Evolutionary conservation across 2,329 filamentous ascomycete genomes (phyloP).

Genomic region (Helicocarpus griseus): DNA sequence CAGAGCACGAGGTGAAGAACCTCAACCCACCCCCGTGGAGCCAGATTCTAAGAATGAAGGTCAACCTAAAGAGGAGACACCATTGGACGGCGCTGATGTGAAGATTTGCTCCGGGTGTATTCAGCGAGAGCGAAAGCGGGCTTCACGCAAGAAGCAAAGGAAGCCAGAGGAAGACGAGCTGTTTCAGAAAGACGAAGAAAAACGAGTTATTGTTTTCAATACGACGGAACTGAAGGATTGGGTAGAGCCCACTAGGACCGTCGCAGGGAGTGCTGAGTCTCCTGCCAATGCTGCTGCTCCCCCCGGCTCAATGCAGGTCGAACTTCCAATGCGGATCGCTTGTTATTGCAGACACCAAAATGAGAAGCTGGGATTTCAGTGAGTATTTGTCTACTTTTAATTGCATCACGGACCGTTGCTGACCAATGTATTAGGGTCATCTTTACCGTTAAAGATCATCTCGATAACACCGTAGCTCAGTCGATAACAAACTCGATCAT

Average conservation of each 20-base stretch:
- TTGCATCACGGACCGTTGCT: not conserved
- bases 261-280: conserved; percentile 36
- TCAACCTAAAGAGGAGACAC: conserved; percentile 58
- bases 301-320: conserved; percentile 62
- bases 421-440: conserved; percentile 53
- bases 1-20: conserved; percentile 40
- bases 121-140: conserved; percentile 79
- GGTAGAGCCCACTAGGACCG: conserved; percentile 52
- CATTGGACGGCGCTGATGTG: conserved; percentile 85
- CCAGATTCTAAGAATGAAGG: conserved; percentile 38
- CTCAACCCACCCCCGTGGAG: conserved; percentile 26
- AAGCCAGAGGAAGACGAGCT: conserved; percentile 85
- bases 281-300: conserved; percentile 23
- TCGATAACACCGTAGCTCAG: conserved; percentile 69
- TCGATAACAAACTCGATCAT: conserved; percentile 80
- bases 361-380: conserved; percentile 80
- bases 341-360: conserved; percentile 95
- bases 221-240: conserved; percentile 80
- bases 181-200: conserved; percentile 71
- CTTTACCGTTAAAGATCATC: conserved; percentile 80
- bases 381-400: conserved; percentile 18
- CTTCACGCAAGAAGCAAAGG: conserved; percentile 84
- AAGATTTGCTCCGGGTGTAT: conserved; percentile 90
- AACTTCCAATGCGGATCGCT: conserved; percentile 87
- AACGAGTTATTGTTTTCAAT: conserved; percentile 83